Base-by-base conservation (phyloP, 192 early-diverging fungal species). In the Bifiguratus adelaidae region DNA sequence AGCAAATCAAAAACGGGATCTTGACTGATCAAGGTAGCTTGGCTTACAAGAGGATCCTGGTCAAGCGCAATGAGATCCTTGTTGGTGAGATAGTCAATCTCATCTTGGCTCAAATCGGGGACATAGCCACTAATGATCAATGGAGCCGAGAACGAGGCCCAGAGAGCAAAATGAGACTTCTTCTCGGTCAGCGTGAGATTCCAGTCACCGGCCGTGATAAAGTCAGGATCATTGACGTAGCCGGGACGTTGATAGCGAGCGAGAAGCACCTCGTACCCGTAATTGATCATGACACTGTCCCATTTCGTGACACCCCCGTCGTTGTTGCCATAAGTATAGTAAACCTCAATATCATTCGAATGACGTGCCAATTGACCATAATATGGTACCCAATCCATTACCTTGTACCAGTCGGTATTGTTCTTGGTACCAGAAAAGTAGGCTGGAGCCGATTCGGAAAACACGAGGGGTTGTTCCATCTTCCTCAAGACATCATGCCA, bases 51-150 rank as follows among this genome's bases (percentile, higher is more conserved):
- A 4, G 63, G 35, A 48, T 81, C 78, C 50, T 81, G 78, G 38
- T 78, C 71, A 46, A 81, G 46, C 2, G 60, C 68, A 42, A 81
- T 76, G 21, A 78, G 52, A 8, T 78, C 70, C 9, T 27, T 22
- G 54, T 78, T 70, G 8, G 36, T 48, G 2, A 78, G 12, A 30
- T 65, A 69, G 22, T 37, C 42, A 15, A 60, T 20, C n/a, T 55
- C 46, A 0, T 64, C 48, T 0, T 4, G 2, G 16, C 38, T 47
- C 40, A 67, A 30, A 15, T 52, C 48, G 36, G 50, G 48, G 23
- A 78, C 58, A 48, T 74, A 52, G 37, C 65, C 64, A 42, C 74
- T 74, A 23, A 81, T 60, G 44, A 81, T 66, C 23, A 81, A 47
- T 0, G 78, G 78, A 16, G 63, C 42, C 30, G 72, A 73, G 50